Percentiles rank a stretch among this genome's conserved stretches.
phyloP scores from a whole-genome alignment of 2,329 filamentous ascomycete genomes.

The Sporothrix sp. region DNA sequence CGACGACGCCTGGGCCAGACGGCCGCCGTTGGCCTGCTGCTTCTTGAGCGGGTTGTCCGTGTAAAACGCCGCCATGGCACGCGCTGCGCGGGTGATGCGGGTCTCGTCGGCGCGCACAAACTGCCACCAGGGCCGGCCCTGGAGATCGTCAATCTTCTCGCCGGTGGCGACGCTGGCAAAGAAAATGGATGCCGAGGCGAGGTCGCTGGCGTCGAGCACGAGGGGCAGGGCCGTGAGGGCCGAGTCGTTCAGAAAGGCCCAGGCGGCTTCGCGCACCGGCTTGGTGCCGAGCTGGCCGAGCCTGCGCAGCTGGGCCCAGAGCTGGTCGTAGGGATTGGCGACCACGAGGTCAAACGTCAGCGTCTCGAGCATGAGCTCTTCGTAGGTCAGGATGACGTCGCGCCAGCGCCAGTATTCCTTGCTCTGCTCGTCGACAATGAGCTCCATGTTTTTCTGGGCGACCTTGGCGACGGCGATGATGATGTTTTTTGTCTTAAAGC shows the following conservation, averaged over 20 bases:
- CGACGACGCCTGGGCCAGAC: slow-evolving; percentile 33
- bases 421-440: slow-evolving; percentile 89
- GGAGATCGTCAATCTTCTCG: slow-evolving; percentile 65
- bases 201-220: slow-evolving; percentile 65
- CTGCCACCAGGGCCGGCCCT: slow-evolving; percentile 81
- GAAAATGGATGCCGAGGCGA: slow-evolving; percentile 79
- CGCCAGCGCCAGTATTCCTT: slow-evolving; percentile 99
- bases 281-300: slow-evolving; percentile 17
- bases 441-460: slow-evolving; percentile 84
- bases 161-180: slow-evolving; percentile 69
- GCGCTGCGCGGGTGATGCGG: slow-evolving; percentile 63
- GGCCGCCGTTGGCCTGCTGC: slow-evolving; percentile 21
- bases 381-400: slow-evolving; percentile 84
- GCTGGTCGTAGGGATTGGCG: slow-evolving; percentile 74
- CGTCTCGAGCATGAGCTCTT: slow-evolving; percentile 83
- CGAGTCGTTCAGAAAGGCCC: slow-evolving; percentile 90
- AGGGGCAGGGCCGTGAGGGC: slow-evolving; percentile 78
- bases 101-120: slow-evolving; percentile 60
- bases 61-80: slow-evolving; percentile 63
- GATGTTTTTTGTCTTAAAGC: slow-evolving; percentile 87
- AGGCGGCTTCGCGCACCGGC: slow-evolving; percentile 30
- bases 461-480: slow-evolving; percentile 90
- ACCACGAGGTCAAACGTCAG: slow-evolving; percentile 91
- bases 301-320: slow-evolving; percentile 62
- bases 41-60: slow-evolving; percentile 53